Conservation (phyloP, 139 green algal genomes). For the Chlorella sp. region DNA sequence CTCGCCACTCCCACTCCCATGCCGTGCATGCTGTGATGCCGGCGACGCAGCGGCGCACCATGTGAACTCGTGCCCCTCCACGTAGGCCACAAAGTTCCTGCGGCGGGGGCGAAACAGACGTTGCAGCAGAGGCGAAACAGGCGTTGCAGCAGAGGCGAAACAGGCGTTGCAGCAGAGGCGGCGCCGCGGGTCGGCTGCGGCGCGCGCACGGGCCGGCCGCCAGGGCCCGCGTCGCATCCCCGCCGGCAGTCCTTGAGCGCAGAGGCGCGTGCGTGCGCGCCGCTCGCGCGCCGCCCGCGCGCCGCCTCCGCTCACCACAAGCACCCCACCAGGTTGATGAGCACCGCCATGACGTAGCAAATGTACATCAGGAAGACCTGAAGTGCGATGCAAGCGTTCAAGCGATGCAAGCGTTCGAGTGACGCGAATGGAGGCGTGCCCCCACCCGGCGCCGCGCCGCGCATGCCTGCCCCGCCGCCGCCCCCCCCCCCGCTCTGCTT, state of each 20-base stretch:
- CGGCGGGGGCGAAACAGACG: too few relatives aligned
- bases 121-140: background rate
- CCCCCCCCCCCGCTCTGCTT: background rate
- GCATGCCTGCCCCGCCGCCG: background rate
- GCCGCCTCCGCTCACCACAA: constrained; percentile 35
- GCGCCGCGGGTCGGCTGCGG: background rate
- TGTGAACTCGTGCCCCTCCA: too few relatives aligned
- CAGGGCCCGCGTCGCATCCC: background rate
- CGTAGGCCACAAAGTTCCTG: too few relatives aligned
- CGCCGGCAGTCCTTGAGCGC: background rate
- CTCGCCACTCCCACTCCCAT: too few relatives aligned
- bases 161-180: background rate
- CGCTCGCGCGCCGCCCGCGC: background rate
- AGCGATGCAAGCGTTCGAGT: too few relatives aligned
- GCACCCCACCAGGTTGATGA: constrained; percentile 58
- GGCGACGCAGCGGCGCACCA: background rate
- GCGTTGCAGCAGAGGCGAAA: background rate
- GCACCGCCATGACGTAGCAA: constrained; percentile 33
- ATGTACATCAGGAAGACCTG: constrained; percentile 40
- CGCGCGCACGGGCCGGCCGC: background rate
- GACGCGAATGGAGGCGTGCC: too few relatives aligned
- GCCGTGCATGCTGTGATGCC: too few relatives aligned
- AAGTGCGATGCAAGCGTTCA: too few relatives aligned
- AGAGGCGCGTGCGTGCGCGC: background rate
- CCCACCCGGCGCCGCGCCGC: too few relatives aligned